Base-by-base conservation (phyloP, 495 filamentous ascomycete species). In the Letharia lupina region DNA sequence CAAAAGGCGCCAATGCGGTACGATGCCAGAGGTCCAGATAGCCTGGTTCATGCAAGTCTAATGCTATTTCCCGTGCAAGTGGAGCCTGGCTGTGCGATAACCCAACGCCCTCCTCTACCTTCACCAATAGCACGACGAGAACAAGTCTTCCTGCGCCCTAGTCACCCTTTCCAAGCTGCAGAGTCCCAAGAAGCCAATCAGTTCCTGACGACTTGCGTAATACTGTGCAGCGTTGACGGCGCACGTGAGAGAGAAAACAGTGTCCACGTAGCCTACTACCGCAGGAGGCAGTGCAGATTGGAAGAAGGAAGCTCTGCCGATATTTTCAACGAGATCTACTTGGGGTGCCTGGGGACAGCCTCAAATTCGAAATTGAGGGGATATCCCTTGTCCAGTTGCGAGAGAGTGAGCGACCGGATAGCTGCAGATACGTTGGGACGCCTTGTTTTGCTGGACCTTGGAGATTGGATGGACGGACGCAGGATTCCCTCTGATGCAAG, bases 1-100 rank as follows among this genome's bases (percentile, higher is more conserved):
- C 10, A 20, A 57, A 57, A 57, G 54, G 31, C 54, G 54, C 54
- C 15, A 57, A 57, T 57, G 54, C 54, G 54, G 7, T 57, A 16
- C 33, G 54, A 57, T 57, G 33, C 33, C 54, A 57, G 54, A 57
- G 52, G 54, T 57, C 3, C 0, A 57, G 8, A 57, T 35, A 37
- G 33, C 54, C 54, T 57, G 54, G 52, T 56, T 57, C 33, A 57
- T 37, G 54, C 54, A 57, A 4, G 54, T 57, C 54, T 56, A 56
- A 56, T 56, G 52, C 52, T 56, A 56, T 56, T 56, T 56, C 52
- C 52, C 52, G 52, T 56, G 2, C 28, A 57, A 56, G 54, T 57
- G 54, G 54, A 57, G 54, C 33, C 54, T 37, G 31, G 31, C 54
- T 57, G 54, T 57, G 54, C 33, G 10, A 57, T 57, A 7, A 33